Evolutionary conservation across 176 grass and related monocot species (phyloP), one percentile per base, ranked within the genome.

Genomic region (Lolium multiflorum): DNA sequence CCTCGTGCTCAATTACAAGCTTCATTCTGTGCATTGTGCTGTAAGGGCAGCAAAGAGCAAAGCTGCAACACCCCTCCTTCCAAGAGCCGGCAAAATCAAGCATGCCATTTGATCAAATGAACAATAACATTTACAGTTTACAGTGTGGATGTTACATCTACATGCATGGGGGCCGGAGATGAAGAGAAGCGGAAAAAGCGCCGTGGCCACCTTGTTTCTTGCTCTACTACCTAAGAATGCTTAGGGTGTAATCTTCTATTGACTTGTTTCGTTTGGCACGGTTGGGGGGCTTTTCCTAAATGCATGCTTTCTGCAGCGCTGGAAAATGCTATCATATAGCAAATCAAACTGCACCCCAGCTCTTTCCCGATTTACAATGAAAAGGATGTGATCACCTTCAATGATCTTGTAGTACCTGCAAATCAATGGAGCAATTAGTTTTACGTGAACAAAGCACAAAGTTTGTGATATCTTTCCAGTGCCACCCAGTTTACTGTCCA

Each of bases 331-430:
- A 35, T 99, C 97, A 37, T 99, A 99, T 41, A 99, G 63, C 61
- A 99, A 79, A 94, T 99, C 97, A 49, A 99, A 96, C 68, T 99
- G 92, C 38, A 96, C 92, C 83, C 97, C 94, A 59, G 94, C 97
- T 92, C 97, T 94, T 85, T 96, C 93, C 35, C 97, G 89, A 71
- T 99, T 96, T 76, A 99, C 68, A 76, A 99, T 99, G 74, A 99
- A 98, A 80, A 99, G 84, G 79, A 99, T 92, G 89, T 99, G 97
- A 92, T 99, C 94, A 48, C 92, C 97, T 79, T 96, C 92, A 21
- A 99, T 84, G 48, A 99, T 99, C 80, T 96, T 99, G 88, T 96
- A 94, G 77, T 94, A 94, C 97, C 97, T 96, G 77, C 55, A 81
- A 69, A 84, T 54, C 20, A 63, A 57, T 12, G 24, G 18, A 54